Base-by-base conservation (phyloP, 192 early-diverging fungal genomes). In the Paraglomus brasilianum region DNA sequence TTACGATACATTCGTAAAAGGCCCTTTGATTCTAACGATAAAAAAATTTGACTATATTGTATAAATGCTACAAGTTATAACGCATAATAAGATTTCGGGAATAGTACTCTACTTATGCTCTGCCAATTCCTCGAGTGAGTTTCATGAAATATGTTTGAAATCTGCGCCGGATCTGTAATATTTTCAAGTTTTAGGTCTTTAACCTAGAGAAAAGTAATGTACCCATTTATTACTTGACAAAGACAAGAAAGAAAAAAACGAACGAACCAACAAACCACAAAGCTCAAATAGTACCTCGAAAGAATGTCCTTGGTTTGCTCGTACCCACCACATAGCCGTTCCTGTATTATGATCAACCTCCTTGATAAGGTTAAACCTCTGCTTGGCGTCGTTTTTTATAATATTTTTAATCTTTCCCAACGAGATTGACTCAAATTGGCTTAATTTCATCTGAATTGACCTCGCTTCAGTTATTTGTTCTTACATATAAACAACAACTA, bases 291-390 rank as follows among this genome's bases (percentile, higher is more conserved):
- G 67, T 50, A 83, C 68, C 43, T 79, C 50, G 11, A 92, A 53
- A 42, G 80, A 85, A 72, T 97, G 95, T 6, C 95, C 95, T 75
- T 97, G 95, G 50, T 91, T 92, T 1, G 93, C 94, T 39, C 91
- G 78, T 50, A 97, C 92, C 57, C 69, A 81, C 84, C 85, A 91
- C 3, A 30, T 30, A 4, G 71, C 52, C 15, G 46, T 14, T 3
- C 42, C 69, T 13, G 19, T 69, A 0, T 46, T 55, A 17, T 78
- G 77, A 30, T 56, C 17, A 4, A 10, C 40, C 47, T 82, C 62
- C 50, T 82, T 48, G n/a, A 79, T 63, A 19, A 97, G 64, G 39
- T 80, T 69, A 56, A 83, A 97, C 19, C 95, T 82, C 78, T 94
- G 87, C 72, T 97, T 97, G n/a, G n/a, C n/a, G 52, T 91, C 89